Conservation (phyloP, 1,284 basidiomycete species). For the Pseudozyma tsukubaensis region DNA sequence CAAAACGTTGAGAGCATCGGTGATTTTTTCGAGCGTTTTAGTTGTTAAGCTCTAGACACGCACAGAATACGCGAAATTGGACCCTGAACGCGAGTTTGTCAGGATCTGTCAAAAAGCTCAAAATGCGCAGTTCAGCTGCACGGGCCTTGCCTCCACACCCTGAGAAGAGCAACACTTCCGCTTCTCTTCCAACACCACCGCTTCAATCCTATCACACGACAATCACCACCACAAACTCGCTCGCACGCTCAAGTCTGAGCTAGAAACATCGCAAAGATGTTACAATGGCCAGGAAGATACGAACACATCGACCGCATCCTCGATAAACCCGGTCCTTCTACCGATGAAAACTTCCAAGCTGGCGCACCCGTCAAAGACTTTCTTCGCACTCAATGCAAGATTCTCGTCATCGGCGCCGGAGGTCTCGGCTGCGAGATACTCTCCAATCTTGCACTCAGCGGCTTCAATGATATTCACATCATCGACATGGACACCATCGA, state of each 20-base stretch:
- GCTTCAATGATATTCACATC: slow-evolving; percentile 97
- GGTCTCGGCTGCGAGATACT: slow-evolving; percentile 68
- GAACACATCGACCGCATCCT: slow-evolving; percentile 75
- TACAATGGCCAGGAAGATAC: slow-evolving; percentile 26
- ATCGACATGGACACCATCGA: slow-evolving; percentile 99
- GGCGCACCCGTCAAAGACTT: slow-evolving; percentile 80
- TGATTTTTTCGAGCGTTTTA: no score
- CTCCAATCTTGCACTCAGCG: slow-evolving; percentile 72
- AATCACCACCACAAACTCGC: no score
- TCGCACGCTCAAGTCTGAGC: no score
- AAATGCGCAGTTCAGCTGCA: slow-evolving; percentile 1
- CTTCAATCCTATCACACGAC: not conserved
- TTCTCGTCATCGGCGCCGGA: slow-evolving; percentile 83
- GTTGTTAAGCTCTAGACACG: no score
- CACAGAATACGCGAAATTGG: no score
- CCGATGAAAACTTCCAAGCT: slow-evolving; percentile 54
- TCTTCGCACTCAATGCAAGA: slow-evolving; percentile 84
- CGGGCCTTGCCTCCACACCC: slow-evolving; percentile 13
- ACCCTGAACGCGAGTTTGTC: no score
- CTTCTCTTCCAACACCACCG: not conserved
- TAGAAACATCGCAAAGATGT: slow-evolving; percentile 1
- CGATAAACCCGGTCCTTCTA: slow-evolving; percentile 75
- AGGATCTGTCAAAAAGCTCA: no score
- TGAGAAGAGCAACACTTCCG: slow-evolving; percentile 1
- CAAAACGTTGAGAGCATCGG: no score